A percentile compares a stretch with the other conserved stretches of the same genome.
These are phyloP conservation scores for Pleurotus tuber-regium DNA, from an alignment of 768 basidiomycete genomes.

Conservation along the genomic window DNA sequence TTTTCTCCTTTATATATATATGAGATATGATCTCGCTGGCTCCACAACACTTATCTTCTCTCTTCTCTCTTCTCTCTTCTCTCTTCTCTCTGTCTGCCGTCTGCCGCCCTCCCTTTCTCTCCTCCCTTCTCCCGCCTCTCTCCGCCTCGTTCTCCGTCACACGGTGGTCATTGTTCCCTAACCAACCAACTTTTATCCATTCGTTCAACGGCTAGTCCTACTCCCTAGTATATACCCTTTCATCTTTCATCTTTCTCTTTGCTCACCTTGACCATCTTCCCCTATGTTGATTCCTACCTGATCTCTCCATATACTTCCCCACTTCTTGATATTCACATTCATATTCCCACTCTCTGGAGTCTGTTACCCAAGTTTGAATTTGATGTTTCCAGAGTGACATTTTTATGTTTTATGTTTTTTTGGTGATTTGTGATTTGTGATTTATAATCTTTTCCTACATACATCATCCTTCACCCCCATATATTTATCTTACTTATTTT, in stretches of 20 bases:
- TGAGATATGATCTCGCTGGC: not conserved
- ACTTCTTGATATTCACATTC: not conserved
- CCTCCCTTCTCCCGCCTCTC: not conserved
- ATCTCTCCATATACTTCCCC: not conserved
- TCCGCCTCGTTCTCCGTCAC: not conserved
- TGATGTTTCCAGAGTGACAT: no score
- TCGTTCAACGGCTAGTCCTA: slow-evolving; percentile 69
- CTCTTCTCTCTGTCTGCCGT: not conserved
- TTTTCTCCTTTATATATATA: not conserved
- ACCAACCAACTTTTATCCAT: slow-evolving; percentile 55
- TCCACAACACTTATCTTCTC: not conserved
- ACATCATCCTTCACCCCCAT: no score
- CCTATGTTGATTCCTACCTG: not conserved
- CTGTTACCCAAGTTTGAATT: no score
- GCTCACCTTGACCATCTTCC: not conserved
- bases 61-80: not conserved
- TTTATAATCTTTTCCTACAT: no score
- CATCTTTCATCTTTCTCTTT: slow-evolving; percentile 5
- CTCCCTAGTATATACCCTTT: slow-evolving; percentile 55
- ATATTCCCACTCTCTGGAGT: not conserved
- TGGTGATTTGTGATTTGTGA: no score
- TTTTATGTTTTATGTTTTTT: no score
- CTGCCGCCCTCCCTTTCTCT: not conserved
- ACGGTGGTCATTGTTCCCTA: not conserved
- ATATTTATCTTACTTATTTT: no score